phyloP scores from a whole-genome alignment of 495 filamentous ascomycete genomes.

The Lindgomyces ingoldianus region DNA sequence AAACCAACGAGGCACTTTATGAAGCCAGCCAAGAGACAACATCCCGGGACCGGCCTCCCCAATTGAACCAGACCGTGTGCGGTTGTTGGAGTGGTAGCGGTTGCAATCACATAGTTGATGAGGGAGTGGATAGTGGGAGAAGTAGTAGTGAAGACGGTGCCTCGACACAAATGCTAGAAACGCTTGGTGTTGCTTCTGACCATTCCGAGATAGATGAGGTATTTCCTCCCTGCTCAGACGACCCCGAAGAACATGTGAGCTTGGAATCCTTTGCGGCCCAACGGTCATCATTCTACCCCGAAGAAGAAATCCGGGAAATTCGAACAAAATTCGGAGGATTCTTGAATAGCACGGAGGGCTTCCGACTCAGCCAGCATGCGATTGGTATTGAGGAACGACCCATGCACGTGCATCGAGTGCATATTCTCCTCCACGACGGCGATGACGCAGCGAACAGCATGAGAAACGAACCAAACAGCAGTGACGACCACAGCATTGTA shows the following conservation, averaged over 20 bases:
- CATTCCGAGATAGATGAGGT: constrained; percentile 5
- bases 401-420: background rate
- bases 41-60: constrained; percentile 22
- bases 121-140: background rate
- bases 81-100: constrained; percentile 26
- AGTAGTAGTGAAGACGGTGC: constrained; percentile 21
- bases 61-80: constrained; percentile 28
- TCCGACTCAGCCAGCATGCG: constrained; percentile 5
- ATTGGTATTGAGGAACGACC: background rate
- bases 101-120: background rate
- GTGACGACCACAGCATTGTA: constrained; percentile 14
- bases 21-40: constrained; percentile 3
- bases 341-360: constrained; percentile 4
- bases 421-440: background rate
- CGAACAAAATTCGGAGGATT: constrained; percentile 11
- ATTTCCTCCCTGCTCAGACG: background rate
- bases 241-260: background rate
- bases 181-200: constrained; percentile 6
- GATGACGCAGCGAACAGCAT: constrained; percentile 8
- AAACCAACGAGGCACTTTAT: constrained; percentile 1
- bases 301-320: background rate
- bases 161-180: constrained; percentile 7
- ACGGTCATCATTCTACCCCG: background rate
- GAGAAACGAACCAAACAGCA: constrained; percentile 15
- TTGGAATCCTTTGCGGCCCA: background rate